Evolutionary conservation across 345 rosid genomes (phyloP).

Genomic region (Sapria himalayana): DNA sequence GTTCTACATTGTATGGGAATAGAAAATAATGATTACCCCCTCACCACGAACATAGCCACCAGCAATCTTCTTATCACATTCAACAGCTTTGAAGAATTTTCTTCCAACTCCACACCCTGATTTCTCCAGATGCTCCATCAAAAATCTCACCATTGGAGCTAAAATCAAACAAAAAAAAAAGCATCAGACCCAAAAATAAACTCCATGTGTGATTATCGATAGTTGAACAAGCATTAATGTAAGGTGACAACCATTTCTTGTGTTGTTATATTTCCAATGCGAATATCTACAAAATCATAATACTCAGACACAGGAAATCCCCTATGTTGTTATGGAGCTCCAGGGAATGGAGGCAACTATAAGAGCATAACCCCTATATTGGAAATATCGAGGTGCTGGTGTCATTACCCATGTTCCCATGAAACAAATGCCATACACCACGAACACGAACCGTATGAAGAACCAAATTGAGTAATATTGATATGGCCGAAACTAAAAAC

Average conservation of each 20-base stretch:
- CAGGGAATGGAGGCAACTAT: not conserved
- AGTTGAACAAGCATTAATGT: not conserved
- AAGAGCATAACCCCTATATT: not conserved
- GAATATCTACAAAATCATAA: not conserved
- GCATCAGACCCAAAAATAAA: not conserved
- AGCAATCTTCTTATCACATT: conserved; percentile 25
- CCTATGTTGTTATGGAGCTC: conserved; percentile 1
- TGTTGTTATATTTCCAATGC: too few relatives aligned
- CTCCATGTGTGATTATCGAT: conserved; percentile 1
- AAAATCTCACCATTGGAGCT: conserved; percentile 73
- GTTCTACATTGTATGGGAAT: too few relatives aligned
- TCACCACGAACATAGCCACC: conserved; percentile 48
- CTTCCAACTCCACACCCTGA: conserved; percentile 59
- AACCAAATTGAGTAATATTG: not conserved
- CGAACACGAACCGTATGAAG: too few relatives aligned
- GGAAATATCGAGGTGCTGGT: too few relatives aligned
- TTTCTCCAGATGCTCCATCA: conserved; percentile 75
- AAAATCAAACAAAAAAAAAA: not conserved
- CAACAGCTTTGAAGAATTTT: conserved; percentile 51
- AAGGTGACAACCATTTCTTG: not conserved
- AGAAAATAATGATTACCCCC: conserved; percentile 26
- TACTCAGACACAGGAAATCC: not conserved
- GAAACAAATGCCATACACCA: too few relatives aligned
- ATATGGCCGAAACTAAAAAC: not conserved
- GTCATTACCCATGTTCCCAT: too few relatives aligned